phyloP scores from a whole-genome alignment of 345 rosid genomes.

The Leavenworthia alabamica region DNA sequence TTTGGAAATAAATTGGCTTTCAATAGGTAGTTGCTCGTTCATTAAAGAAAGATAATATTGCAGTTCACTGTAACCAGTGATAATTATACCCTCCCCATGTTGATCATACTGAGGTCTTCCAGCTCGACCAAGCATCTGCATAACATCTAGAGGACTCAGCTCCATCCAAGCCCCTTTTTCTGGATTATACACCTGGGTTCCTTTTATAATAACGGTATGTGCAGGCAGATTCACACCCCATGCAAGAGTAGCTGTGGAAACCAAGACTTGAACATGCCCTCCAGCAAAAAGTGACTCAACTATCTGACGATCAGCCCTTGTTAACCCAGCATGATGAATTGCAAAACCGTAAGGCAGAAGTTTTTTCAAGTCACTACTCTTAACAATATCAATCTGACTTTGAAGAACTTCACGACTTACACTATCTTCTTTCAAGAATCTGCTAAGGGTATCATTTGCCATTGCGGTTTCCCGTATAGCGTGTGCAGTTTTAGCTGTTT shows the following conservation, averaged over 20 bases:
- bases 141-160: constrained; percentile 86
- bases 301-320: constrained; percentile 76
- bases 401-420: constrained; percentile 77
- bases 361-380: constrained; percentile 70
- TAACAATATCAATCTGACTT: constrained; percentile 58
- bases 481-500: constrained; percentile 82
- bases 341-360: constrained; percentile 93
- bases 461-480: constrained; percentile 82
- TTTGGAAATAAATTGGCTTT: constrained; percentile 88
- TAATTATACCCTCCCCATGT: constrained; percentile 89
- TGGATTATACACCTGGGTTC: constrained; percentile 91
- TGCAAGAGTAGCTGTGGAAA: constrained; percentile 96
- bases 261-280: constrained; percentile 79
- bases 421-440: constrained; percentile 79
- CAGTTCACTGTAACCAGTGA: constrained; percentile 87
- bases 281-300: constrained; percentile 76
- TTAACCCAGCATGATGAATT: constrained; percentile 91
- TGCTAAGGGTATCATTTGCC: constrained; percentile 73
- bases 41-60: constrained; percentile 87
- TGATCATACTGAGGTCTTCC: constrained; percentile 97
- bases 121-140: constrained; percentile 99
- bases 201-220: constrained; percentile 84
- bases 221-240: constrained; percentile 99
- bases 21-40: constrained; percentile 98
- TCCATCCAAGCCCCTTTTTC: constrained; percentile 99